Evolutionary conservation across 148 eudicot genomes (phyloP), one percentile per base, ranked within the genome.

Genomic region (Polygonum aviculare): DNA sequence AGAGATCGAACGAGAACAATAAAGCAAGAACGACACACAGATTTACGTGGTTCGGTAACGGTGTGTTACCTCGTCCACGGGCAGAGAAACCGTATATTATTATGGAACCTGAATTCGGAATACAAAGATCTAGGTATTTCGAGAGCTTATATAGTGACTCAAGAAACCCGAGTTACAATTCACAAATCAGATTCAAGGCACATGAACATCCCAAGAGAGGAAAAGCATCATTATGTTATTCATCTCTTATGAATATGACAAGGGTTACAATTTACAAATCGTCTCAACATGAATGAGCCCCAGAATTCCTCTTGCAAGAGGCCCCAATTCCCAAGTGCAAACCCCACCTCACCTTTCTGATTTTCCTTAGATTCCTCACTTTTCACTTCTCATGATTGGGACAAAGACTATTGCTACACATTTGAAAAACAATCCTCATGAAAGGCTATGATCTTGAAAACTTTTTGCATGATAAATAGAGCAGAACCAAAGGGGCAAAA

Each of bases 311-410:
- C 72, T 67, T 67, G 12, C 45, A 38, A 67, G 11, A 57, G 44
- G 21, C 72, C 5, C 10, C 69, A 60, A 67, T 38, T 67, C 12
- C 69, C 36, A 62, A 62, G 38, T 62, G 69, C 69, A 62, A 62
- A 62, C 72, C 44, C 44, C 72, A 67, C 45, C 19, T 36, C 7
- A 36, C 72, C 72, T 67, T 67, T 67, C 45, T 67, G 44, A 14
- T 36, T 1, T 8, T 36, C 72, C 14, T 36, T 67, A 67, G 45
- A 67, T 14, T 67, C 72, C 72, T 67, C 72, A 36, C 72, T 67
- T 67, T 67, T 12, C n/a, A 63, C 41, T 63, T 63, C 70, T 63
- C 36, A 63, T 63, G 70, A 63, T 63, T 63, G 70, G 70, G 70
- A 63, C 40, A 63, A 35, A 63, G 16, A 35, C 70, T 31, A 57